Conservation (phyloP, 768 basidiomycete genomes). For the Hortiboletus campestris region DNA sequence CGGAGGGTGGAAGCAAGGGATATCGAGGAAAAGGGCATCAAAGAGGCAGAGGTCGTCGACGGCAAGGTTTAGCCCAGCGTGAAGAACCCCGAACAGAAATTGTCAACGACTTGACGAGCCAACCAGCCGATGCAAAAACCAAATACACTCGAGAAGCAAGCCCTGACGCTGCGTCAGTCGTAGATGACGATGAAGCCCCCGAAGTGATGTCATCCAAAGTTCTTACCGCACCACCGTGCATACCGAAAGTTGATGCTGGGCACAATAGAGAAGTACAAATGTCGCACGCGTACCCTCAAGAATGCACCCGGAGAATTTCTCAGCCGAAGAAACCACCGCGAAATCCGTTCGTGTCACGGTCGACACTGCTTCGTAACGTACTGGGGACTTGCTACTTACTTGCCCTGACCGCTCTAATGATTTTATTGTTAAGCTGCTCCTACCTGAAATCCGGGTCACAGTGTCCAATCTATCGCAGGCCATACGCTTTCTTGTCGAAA, state of each 20-base stretch:
- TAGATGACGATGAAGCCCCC: conserved; percentile 47
- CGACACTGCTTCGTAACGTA: conserved; percentile 79
- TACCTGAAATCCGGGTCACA: conserved; percentile 84
- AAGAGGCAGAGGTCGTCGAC: conserved; percentile 35
- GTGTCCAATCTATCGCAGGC: conserved; percentile 92
- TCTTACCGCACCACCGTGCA: conserved; percentile 7
- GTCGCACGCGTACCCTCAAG: conserved; percentile 2
- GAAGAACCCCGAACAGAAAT: not conserved
- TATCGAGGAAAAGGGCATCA: conserved; percentile 10
- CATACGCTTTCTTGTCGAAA: conserved; percentile 85
- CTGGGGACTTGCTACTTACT: conserved; percentile 19
- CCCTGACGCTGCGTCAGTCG: conserved; percentile 23
- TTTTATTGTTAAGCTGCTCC: conserved; percentile 54
- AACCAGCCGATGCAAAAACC: not conserved
- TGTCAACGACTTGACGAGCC: not conserved
- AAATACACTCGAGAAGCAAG: conserved; percentile 2
- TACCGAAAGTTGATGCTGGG: conserved; percentile 7
- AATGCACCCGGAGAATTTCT: conserved; percentile 23
- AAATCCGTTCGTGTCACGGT: conserved; percentile 67
- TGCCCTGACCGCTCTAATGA: conserved; percentile 2
- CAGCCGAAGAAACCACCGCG: conserved; percentile 51
- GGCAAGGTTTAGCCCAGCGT: conserved; percentile 6
- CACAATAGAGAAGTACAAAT: conserved; percentile 4
- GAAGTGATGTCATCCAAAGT: conserved; percentile 59
- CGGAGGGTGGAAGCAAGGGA: conserved; percentile 1